These are phyloP conservation scores for Aureobasidium sp. DNA, from an alignment of 2,329 filamentous ascomycete species.

Conservation along the genomic window DNA sequence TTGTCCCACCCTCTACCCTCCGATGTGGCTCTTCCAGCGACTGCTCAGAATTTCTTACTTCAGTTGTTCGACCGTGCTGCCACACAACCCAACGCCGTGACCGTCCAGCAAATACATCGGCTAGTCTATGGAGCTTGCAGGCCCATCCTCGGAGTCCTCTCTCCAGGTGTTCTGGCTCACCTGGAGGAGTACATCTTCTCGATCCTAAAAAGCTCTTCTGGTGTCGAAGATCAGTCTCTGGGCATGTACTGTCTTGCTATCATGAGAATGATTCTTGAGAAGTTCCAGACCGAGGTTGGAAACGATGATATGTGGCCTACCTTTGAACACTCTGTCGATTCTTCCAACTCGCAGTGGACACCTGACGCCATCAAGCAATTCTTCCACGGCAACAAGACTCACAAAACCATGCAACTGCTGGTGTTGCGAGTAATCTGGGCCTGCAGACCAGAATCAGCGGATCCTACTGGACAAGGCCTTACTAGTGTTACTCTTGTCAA, in stretches of 20 bases:
- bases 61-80: conserved; percentile 25
- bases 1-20: conserved; percentile 25
- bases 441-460: conserved; percentile 19
- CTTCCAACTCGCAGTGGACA: conserved; percentile 20
- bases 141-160: conserved; percentile 24
- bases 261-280: conserved; percentile 24
- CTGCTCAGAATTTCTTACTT: conserved; percentile 27
- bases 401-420: conserved; percentile 28
- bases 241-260: conserved; percentile 31
- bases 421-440: conserved; percentile 26
- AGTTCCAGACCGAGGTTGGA: conserved; percentile 1
- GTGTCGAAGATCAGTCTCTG: conserved; percentile 24
- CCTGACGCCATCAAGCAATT: conserved; percentile 27
- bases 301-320: conserved; percentile 8
- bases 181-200: conserved; percentile 27
- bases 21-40: conserved; percentile 24
- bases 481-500: conserved; percentile 23
- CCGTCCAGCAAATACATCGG: conserved; percentile 26
- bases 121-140: conserved; percentile 27
- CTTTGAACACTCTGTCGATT: not conserved
- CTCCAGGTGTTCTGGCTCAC: conserved; percentile 20
- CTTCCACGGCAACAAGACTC: conserved; percentile 26
- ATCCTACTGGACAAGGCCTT: conserved; percentile 18
- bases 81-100: conserved; percentile 19
- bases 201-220: conserved; percentile 23